Conservation (phyloP, 2,329 filamentous ascomycete genomes). For the Hawksworthiomyces lignivorus region DNA sequence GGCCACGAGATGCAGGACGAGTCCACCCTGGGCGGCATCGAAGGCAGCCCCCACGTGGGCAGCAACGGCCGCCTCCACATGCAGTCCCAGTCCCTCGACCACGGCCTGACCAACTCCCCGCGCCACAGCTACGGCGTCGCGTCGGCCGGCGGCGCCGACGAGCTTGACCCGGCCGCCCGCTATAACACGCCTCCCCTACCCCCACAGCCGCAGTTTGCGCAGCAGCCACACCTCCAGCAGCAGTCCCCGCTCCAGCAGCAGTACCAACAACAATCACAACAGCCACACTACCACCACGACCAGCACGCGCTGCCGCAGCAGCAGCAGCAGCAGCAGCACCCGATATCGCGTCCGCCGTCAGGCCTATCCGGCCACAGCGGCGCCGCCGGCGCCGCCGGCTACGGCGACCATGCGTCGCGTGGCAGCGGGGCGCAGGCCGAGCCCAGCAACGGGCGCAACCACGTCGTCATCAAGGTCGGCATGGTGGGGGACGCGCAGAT, state of each 20-base stretch:
- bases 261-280: slow-evolving; percentile 9
- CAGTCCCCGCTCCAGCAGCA: slow-evolving; percentile 11
- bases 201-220: slow-evolving; percentile 6
- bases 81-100: slow-evolving; percentile 44
- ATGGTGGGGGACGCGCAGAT: slow-evolving; percentile 99
- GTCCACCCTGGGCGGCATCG: slow-evolving; percentile 37
- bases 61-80: slow-evolving; percentile 28
- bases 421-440: slow-evolving; percentile 30
- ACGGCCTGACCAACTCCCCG: slow-evolving; percentile 33
- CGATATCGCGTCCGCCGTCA: slow-evolving; percentile 47
- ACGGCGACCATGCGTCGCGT: slow-evolving; percentile 38
- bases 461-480: slow-evolving; percentile 97
- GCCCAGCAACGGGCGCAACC: slow-evolving; percentile 47
- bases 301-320: slow-evolving; percentile 32
- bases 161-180: slow-evolving; percentile 15
- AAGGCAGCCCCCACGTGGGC: slow-evolving; percentile 32
- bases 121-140: slow-evolving; percentile 18
- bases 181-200: slow-evolving; percentile 13
- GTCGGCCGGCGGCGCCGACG: slow-evolving; percentile 21
- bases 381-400: slow-evolving; percentile 28
- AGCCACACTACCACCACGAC: slow-evolving; percentile 8
- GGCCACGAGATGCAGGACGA: slow-evolving; percentile 38
- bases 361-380: slow-evolving; percentile 38
- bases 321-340: slow-evolving; percentile 36
- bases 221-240: slow-evolving; percentile 2